A percentile compares a stretch with the other conserved stretches of the same genome.
phyloP scores from a whole-genome alignment of 805 yeast genomes.

The Hanseniaspora lachancei region DNA sequence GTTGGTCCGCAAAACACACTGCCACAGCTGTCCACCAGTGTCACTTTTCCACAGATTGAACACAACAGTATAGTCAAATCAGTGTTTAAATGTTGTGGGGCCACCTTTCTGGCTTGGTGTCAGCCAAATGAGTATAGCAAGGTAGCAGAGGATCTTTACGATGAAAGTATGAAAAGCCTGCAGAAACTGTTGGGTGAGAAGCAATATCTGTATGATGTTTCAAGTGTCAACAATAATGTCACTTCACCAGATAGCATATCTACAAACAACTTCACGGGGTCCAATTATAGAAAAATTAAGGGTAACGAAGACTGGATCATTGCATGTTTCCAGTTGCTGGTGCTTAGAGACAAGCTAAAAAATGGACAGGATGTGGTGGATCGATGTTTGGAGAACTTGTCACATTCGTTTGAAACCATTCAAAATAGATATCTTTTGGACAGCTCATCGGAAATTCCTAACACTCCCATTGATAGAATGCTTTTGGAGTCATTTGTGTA shows the following conservation, averaged over 20 bases:
- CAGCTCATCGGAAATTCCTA: constrained; percentile 1
- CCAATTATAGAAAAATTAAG: constrained; percentile 12
- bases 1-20: constrained; percentile 18
- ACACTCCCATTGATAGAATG: constrained; percentile 18
- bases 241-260: constrained; percentile 10
- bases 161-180: constrained; percentile 14
- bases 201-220: constrained; percentile 4
- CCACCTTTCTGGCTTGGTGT: constrained; percentile 19
- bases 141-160: constrained; percentile 16
- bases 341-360: constrained; percentile 17
- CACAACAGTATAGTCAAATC: constrained; percentile 16
- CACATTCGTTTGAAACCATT: constrained; percentile 17
- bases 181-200: constrained; percentile 9
- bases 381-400: constrained; percentile 17
- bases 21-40: constrained; percentile 18
- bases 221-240: neutral
- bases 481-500: constrained; percentile 18
- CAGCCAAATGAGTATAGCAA: constrained; percentile 16
- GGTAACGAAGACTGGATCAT: constrained; percentile 19
- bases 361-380: constrained; percentile 18
- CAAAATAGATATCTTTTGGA: constrained; percentile 15
- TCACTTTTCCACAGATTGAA: constrained; percentile 17
- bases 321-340: constrained; percentile 17
- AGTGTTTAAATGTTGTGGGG: constrained; percentile 19
- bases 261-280: constrained; percentile 1